phyloP scores from a whole-genome alignment of 2,329 filamentous ascomycete genomes.

The Penicillium capsulatum region DNA sequence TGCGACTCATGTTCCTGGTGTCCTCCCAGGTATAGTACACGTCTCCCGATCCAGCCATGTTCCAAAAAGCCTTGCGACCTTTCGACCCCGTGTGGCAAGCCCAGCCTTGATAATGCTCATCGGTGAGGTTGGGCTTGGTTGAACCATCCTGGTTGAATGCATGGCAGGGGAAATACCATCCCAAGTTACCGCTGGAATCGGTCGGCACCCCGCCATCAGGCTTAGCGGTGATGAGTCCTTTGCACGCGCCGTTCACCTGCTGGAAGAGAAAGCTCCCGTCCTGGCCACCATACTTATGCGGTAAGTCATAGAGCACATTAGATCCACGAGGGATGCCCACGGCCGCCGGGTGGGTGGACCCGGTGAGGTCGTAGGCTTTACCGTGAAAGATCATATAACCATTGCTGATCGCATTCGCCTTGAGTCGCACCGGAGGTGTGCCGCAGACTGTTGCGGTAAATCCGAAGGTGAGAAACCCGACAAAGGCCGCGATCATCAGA shows the following conservation, averaged over 20 bases:
- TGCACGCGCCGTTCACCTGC: slow-evolving; percentile 96
- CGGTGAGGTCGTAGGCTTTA: slow-evolving; percentile 75
- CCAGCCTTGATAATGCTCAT: slow-evolving; percentile 76
- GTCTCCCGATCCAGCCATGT: slow-evolving; percentile 66
- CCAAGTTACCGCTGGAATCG: slow-evolving; percentile 67
- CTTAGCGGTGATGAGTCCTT: slow-evolving; percentile 70
- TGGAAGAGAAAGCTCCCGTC: slow-evolving; percentile 98
- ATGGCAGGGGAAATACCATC: slow-evolving; percentile 95
- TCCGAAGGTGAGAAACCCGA: slow-evolving; percentile 94
- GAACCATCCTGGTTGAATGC: slow-evolving; percentile 94
- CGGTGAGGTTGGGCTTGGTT: slow-evolving; percentile 66
- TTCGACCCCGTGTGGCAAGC: slow-evolving; percentile 74
- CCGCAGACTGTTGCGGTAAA: slow-evolving; percentile 89
- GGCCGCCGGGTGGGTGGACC: slow-evolving; percentile 73
- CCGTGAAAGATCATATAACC: slow-evolving; percentile 98
- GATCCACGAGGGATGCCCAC: slow-evolving; percentile 67
- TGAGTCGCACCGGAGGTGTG: slow-evolving; percentile 64
- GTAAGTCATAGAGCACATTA: slow-evolving; percentile 85
- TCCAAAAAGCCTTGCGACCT: slow-evolving; percentile 72
- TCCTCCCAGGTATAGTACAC: slow-evolving; percentile 98
- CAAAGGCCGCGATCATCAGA: slow-evolving; percentile 75
- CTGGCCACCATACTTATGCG: slow-evolving; percentile 74
- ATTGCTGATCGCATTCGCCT: slow-evolving; percentile 71
- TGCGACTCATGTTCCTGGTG: slow-evolving; percentile 80
- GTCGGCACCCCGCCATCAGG: slow-evolving; percentile 69